Conservation (phyloP, 1,139 yeast species). For the Kazachstania sp. region DNA sequence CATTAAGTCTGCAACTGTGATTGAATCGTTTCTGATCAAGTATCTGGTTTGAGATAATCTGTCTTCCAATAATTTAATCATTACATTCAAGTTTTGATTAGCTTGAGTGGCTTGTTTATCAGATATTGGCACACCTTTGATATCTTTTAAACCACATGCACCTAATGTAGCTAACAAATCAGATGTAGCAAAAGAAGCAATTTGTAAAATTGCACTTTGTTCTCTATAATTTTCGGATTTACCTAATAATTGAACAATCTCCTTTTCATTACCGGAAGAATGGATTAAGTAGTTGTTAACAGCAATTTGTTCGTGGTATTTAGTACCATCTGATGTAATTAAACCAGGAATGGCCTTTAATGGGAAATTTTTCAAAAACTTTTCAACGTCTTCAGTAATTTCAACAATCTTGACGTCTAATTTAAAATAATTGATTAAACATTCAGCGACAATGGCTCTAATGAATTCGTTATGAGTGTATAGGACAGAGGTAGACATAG, state of each 20-base stretch:
- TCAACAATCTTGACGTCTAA: conserved; percentile 54
- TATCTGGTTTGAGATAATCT: conserved; percentile 64
- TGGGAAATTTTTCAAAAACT: conserved; percentile 51
- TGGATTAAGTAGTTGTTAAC: conserved; percentile 37
- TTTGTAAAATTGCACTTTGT: conserved; percentile 58
- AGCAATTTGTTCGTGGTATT: conserved; percentile 67
- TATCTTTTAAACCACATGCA: conserved; percentile 33
- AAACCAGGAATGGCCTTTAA: conserved; percentile 62
- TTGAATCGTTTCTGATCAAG: conserved; percentile 59
- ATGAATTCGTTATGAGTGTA: conserved; percentile 21
- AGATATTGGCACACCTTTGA: conserved; percentile 44
- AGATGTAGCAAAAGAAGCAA: conserved; percentile 65
- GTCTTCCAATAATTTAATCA: conserved; percentile 43
- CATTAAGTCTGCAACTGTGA: conserved; percentile 71
- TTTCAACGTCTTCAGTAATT: conserved; percentile 35
- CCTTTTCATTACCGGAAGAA: conserved; percentile 15
- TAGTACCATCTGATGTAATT: conserved; percentile 65
- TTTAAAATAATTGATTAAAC: conserved; percentile 57
- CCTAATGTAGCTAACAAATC: conserved; percentile 44
- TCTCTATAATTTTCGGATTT: conserved; percentile 37
- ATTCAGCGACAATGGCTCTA: conserved; percentile 44
- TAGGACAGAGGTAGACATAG: not conserved
- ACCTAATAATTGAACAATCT: conserved; percentile 39
- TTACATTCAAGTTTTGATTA: conserved; percentile 32
- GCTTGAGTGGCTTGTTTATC: conserved; percentile 67